A percentile compares a stretch with the other conserved stretches of the same genome.
phyloP scores from a whole-genome alignment of 2,329 filamentous ascomycete genomes.

The Nemania diffusa region DNA sequence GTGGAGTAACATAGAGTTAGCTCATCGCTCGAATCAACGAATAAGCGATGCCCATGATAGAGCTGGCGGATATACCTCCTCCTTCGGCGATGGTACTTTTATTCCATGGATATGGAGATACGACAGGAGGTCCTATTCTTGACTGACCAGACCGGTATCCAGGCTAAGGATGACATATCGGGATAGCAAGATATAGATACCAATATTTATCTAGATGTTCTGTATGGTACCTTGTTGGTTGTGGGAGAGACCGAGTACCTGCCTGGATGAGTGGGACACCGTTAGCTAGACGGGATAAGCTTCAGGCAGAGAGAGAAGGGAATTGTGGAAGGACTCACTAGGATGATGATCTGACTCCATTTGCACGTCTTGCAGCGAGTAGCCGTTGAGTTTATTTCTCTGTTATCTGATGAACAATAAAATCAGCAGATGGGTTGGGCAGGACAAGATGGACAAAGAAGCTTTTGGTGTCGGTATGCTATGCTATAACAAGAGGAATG shows the following conservation, averaged over 20 bases:
- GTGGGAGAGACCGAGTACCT: background rate
- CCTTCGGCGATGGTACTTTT: background rate
- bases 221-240: background rate
- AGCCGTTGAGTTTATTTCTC: background rate
- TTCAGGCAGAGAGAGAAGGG: no score
- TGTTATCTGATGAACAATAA: background rate
- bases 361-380: background rate
- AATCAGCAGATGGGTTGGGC: background rate
- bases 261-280: slow-evolving; percentile 11
- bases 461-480: background rate
- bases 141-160: background rate
- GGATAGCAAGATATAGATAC: background rate
- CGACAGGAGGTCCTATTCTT: background rate
- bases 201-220: background rate
- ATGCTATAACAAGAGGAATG: slow-evolving; percentile 28
- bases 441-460: slow-evolving; percentile 13
- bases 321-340: background rate
- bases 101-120: background rate
- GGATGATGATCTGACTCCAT: background rate
- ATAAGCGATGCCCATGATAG: no score
- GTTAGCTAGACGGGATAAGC: background rate
- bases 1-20: no score
- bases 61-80: background rate
- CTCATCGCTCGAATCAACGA: no score
- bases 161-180: slow-evolving; percentile 1